A percentile compares a stretch with the other conserved stretches of the same genome.
Conservation (phyloP, 495 filamentous ascomycete species). For the Neurospora sp. region DNA sequence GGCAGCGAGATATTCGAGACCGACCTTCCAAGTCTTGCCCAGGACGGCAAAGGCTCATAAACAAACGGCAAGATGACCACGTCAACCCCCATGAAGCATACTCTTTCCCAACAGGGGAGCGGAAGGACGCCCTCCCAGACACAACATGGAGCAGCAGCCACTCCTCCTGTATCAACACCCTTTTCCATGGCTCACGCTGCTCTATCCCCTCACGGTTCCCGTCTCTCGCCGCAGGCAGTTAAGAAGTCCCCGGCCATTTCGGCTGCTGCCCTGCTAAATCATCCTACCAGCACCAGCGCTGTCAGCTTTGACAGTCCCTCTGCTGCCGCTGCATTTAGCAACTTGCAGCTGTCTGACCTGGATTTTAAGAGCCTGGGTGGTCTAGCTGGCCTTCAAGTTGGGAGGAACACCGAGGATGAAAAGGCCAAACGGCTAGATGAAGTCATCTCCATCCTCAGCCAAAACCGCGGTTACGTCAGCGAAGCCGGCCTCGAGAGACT, state of each 20-base stretch:
- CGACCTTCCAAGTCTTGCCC: neutral
- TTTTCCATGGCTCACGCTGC: conserved; percentile 41
- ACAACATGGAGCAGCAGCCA: conserved; percentile 36
- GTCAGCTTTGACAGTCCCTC: conserved; percentile 46
- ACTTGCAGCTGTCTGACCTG: conserved; percentile 35
- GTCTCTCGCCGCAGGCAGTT: conserved; percentile 44
- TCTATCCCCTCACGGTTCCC: conserved; percentile 40
- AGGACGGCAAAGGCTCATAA: neutral
- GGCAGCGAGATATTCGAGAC: neutral
- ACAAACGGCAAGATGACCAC: conserved; percentile 33
- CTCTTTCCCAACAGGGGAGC: conserved; percentile 34
- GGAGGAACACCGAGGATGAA: conserved; percentile 48
- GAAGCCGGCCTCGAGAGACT: conserved; percentile 74
- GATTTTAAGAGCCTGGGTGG: conserved; percentile 29
- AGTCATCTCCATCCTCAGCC: conserved; percentile 34
- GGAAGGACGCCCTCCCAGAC: conserved; percentile 35
- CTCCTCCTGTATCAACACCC: conserved; percentile 46
- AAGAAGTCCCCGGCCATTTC: conserved; percentile 44
- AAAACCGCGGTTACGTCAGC: conserved; percentile 51
- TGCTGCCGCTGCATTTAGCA: conserved; percentile 39
- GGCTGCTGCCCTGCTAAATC: conserved; percentile 27
- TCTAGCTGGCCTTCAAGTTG: conserved; percentile 11
- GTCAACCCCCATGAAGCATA: conserved; percentile 37
- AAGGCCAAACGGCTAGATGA: conserved; percentile 42
- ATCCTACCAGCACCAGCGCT: conserved; percentile 20